These are phyloP conservation scores for Phytophthora europaea DNA, from an alignment of 352 stramenopile genomes.

Conservation along the genomic window DNA sequence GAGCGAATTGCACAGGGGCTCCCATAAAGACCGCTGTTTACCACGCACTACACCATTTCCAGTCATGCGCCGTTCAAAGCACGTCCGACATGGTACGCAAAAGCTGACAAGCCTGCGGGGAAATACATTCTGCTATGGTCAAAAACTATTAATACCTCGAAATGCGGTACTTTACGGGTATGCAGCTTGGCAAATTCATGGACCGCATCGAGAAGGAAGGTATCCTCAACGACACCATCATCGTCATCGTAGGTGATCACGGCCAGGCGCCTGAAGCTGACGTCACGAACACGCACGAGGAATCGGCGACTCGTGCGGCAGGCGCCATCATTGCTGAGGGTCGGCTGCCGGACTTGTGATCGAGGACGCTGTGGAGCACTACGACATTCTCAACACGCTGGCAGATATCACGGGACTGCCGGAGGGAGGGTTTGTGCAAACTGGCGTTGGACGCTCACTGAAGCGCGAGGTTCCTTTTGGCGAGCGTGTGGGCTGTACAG, in stretches of 20 bases:
- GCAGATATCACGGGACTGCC: constrained; percentile 68
- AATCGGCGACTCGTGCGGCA: constrained; percentile 50
- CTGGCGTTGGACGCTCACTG: constrained; percentile 62
- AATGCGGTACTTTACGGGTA: constrained; percentile 66
- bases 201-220: constrained; percentile 51
- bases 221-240: constrained; percentile 67
- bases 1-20: constrained; percentile 23
- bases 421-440: constrained; percentile 54
- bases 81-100: constrained; percentile 49
- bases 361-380: constrained; percentile 52
- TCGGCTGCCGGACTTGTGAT: constrained; percentile 46
- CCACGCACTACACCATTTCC: constrained; percentile 73
- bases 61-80: constrained; percentile 49
- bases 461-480: constrained; percentile 42
- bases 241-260: constrained; percentile 64
- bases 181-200: constrained; percentile 63
- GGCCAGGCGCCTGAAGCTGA: constrained; percentile 60
- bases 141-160: constrained; percentile 67
- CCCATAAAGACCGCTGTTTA: constrained; percentile 51
- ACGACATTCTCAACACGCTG: constrained; percentile 69
- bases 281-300: constrained; percentile 51
- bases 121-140: constrained; percentile 43
- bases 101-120: constrained; percentile 46
- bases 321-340: constrained; percentile 59
- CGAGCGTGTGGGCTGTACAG: constrained; percentile 51